Base-by-base conservation (phyloP, 192 early-diverging fungal species). In the Blastocladiella britannica region DNA sequence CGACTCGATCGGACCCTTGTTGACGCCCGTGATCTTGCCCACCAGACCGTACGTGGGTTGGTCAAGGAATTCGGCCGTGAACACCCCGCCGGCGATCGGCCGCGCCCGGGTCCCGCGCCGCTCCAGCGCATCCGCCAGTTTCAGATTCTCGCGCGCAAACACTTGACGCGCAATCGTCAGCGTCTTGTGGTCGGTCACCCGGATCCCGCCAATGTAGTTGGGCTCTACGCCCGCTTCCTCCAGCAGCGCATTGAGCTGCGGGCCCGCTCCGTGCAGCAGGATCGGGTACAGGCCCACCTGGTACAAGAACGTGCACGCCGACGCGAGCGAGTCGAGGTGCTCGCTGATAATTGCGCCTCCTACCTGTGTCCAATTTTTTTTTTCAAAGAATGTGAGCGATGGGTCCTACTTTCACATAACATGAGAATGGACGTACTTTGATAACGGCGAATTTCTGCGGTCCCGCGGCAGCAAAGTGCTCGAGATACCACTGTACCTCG, bases 401-500 rank as follows among this genome's bases (percentile, higher is more conserved):
- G n/a, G n/a, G n/a, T n/a, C n/a, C n/a, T n/a, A n/a, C n/a, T n/a
- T n/a, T n/a, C n/a, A n/a, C n/a, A n/a, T n/a, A n/a, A n/a, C n/a
- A n/a, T n/a, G n/a, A n/a, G n/a, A n/a, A n/a, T n/a, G n/a, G n/a
- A n/a, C n/a, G n/a, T n/a, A n/a, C n/a, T n/a, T 98, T 98, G 77
- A 98, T 94, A 31, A 98, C 91, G 7, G 95, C 95, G 72, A 98
- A 98, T 74, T 96, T 93, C 77, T 98, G 95, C 24, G 88, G 90
- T 70, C 96, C 91, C 52, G 96, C 95, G 0, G 87, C 89, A 1
- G 90, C 88, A 66, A 98, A 98, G 62, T 91, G 89, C 28, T 86
- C 80, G 55, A 98, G 79, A 59, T 98, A 98, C 76, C 94, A 91
- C 66, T 98, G 91, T 23, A 96, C 93, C 63, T 98, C 95, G 72